A percentile compares a stretch with the other conserved stretches of the same genome.
Conservation (phyloP, 768 basidiomycete genomes). For the Lactarius vividus region DNA sequence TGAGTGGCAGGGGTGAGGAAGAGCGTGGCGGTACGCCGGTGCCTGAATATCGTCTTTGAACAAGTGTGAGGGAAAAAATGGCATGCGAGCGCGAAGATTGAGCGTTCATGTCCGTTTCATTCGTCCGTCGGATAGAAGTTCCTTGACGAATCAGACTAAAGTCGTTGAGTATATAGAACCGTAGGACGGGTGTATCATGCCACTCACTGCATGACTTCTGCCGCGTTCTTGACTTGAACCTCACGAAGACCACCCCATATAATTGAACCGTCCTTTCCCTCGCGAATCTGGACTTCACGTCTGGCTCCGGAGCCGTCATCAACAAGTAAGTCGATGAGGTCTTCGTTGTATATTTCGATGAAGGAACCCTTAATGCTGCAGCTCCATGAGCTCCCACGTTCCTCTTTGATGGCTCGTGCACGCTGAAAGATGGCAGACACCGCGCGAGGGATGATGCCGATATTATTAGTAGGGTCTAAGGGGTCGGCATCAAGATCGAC, state of each 20-base stretch:
- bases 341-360: constrained; percentile 99
- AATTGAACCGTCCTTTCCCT: constrained; percentile 95
- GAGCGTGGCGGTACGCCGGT: constrained; percentile 67
- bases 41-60: constrained; percentile 84
- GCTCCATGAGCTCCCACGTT: constrained; percentile 72
- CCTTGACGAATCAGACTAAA: constrained; percentile 83
- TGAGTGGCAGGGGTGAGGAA: constrained; percentile 71
- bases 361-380: constrained; percentile 86
- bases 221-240: constrained; percentile 76
- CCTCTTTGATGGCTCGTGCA: constrained; percentile 73
- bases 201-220: constrained; percentile 90
- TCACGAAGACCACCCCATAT: constrained; percentile 96
- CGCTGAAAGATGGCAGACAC: constrained; percentile 83
- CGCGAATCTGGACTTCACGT: constrained; percentile 91
- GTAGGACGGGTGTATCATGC: constrained; percentile 8
- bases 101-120: constrained; percentile 98
- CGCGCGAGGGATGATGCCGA: constrained; percentile 95
- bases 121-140: constrained; percentile 86
- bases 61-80: constrained; percentile 94
- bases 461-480: constrained; percentile 74
- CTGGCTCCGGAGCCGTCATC: constrained; percentile 67
- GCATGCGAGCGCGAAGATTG: constrained; percentile 98
- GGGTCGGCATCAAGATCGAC: constrained; percentile 86
- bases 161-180: constrained; percentile 23
- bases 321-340: constrained; percentile 91